Conservation (phyloP, 257 asterid genomes). For the Gynochthodes officinalis region DNA sequence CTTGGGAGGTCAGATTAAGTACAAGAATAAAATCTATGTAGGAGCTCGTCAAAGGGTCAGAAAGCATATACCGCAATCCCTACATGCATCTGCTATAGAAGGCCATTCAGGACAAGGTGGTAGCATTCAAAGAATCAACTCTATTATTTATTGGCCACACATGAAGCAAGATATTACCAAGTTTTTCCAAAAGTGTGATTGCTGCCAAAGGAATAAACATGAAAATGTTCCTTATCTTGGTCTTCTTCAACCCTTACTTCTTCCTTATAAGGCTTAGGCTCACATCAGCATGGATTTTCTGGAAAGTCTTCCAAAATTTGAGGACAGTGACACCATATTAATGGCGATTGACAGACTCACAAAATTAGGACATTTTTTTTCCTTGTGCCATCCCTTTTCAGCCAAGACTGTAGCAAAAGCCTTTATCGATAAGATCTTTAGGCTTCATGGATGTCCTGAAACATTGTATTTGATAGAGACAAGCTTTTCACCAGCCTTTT, state of each 20-base stretch:
- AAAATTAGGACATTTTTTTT: slow-evolving; percentile 1
- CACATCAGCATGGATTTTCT: neutral
- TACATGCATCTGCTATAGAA: too few relatives aligned
- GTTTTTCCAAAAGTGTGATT: neutral
- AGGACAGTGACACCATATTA: neutral
- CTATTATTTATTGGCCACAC: too few relatives aligned
- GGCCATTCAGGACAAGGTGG: too few relatives aligned
- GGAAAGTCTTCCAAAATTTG: neutral
- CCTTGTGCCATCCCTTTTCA: neutral
- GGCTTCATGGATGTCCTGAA: neutral
- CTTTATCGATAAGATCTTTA: neutral
- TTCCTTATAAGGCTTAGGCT: neutral
- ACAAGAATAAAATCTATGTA: too few relatives aligned
- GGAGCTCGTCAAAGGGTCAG: too few relatives aligned
- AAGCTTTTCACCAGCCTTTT: neutral
- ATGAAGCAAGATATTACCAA: too few relatives aligned
- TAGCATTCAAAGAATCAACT: neutral
- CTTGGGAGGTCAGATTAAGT: too few relatives aligned
- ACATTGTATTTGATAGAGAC: slow-evolving; percentile 1
- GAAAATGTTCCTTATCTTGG: neutral
- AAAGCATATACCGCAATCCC: too few relatives aligned
- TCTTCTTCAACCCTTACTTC: neutral
- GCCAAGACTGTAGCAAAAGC: neutral
- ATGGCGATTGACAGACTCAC: neutral
- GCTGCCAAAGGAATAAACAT: neutral